Conservation (phyloP, 1,284 basidiomycete species). For the Ceratobasidium sp. region DNA sequence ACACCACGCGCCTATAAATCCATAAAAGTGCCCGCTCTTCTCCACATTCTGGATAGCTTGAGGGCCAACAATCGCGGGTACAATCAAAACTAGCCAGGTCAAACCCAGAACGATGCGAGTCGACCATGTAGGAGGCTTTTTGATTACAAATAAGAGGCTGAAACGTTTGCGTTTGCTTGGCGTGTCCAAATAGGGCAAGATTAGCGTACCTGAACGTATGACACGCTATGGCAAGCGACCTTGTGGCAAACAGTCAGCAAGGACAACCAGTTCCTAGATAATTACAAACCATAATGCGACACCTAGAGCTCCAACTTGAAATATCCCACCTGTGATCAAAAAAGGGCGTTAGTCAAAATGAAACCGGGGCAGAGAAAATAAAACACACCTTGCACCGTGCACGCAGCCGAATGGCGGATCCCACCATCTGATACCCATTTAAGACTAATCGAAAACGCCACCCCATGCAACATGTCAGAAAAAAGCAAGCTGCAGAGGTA, state of each 20-base stretch:
- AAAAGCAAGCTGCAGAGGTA: conserved; percentile 20
- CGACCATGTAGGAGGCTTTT: too few relatives aligned
- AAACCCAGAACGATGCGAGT: too few relatives aligned
- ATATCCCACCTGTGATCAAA: background rate
- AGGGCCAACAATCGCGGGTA: conserved; percentile 20
- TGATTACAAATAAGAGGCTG: too few relatives aligned
- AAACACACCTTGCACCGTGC: conserved; percentile 19
- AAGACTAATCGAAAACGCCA: conserved; percentile 19
- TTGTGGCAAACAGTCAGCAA: background rate
- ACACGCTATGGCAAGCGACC: conserved; percentile 20
- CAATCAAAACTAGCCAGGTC: background rate
- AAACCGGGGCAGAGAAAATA: too few relatives aligned
- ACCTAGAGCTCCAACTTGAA: conserved; percentile 15
- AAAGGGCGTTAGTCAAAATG: background rate
- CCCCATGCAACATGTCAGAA: conserved; percentile 21
- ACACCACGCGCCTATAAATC: conserved; percentile 34
- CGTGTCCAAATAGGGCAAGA: too few relatives aligned
- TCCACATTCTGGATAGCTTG: conserved; percentile 18
- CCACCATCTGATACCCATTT: conserved; percentile 29
- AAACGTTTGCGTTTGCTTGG: too few relatives aligned
- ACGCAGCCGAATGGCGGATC: conserved; percentile 10
- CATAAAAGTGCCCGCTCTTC: conserved; percentile 18
- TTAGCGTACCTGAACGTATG: too few relatives aligned
- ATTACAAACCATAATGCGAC: conserved; percentile 18
- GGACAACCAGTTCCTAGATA: background rate